A percentile compares a stretch with the other conserved stretches of the same genome.
Evolutionary conservation across 768 basidiomycete genomes (phyloP).

Genomic region (Sarcomyxa edulis): DNA sequence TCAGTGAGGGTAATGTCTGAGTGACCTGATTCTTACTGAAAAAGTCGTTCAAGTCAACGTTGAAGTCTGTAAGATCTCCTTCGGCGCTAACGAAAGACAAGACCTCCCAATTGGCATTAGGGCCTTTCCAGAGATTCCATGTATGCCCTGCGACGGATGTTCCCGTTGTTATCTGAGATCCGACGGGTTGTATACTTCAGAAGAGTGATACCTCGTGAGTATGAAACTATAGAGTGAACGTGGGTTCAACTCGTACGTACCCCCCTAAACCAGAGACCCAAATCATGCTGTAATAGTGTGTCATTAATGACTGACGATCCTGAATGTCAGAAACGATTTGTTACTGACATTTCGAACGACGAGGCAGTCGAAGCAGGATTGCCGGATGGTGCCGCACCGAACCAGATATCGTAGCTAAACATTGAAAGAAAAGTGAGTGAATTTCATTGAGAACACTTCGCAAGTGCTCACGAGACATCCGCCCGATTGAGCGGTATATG

Average conservation of each 20-base stretch:
- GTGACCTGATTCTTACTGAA: conserved; percentile 34
- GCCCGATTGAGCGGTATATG: conserved; percentile 41
- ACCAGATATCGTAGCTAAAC: conserved; percentile 57
- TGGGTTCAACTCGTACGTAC: conserved; percentile 22
- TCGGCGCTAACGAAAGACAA: conserved; percentile 46
- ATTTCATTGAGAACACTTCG: too few species aligned
- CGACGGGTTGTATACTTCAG: conserved; percentile 49
- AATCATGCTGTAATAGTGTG: conserved; percentile 39
- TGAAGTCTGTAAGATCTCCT: conserved; percentile 46
- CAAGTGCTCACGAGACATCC: conserved; percentile 42
- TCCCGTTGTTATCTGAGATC: conserved; percentile 37
- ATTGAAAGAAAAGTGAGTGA: conserved; percentile 16
- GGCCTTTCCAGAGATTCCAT: conserved; percentile 54
- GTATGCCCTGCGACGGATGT: conserved; percentile 40
- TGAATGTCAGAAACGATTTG: neutral
- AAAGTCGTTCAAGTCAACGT: conserved; percentile 47
- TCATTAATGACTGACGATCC: neutral
- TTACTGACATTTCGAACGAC: conserved; percentile 46
- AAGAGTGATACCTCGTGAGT: neutral
- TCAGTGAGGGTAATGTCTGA: neutral
- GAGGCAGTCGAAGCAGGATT: conserved; percentile 40
- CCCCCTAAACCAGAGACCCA: conserved; percentile 55
- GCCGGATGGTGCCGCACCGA: conserved; percentile 36
- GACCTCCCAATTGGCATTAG: conserved; percentile 51
- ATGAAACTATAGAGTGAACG: neutral